phyloP scores from a whole-genome alignment of 495 filamentous ascomycete species.

The Amniculicola lignicola region DNA sequence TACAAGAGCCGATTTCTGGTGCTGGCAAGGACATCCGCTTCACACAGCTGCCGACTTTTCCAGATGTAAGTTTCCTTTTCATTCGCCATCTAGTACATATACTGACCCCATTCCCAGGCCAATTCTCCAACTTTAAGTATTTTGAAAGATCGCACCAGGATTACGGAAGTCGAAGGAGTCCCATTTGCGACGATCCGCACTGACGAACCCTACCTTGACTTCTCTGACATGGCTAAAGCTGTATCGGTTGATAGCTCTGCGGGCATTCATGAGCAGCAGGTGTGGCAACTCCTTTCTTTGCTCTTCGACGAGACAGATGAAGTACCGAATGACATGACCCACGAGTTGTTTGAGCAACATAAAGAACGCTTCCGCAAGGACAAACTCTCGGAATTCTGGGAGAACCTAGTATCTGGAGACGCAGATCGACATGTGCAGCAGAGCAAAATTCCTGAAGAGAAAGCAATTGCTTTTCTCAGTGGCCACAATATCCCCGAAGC shows the following conservation, averaged over 20 bases:
- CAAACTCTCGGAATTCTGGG: constrained; percentile 59
- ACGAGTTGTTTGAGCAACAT: constrained; percentile 48
- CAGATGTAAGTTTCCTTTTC: constrained; percentile 41
- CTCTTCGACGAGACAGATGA: constrained; percentile 71
- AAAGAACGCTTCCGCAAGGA: constrained; percentile 51
- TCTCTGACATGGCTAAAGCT: constrained; percentile 39
- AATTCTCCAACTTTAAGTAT: constrained; percentile 39
- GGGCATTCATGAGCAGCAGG: constrained; percentile 55
- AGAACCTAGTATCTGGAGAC: constrained; percentile 56
- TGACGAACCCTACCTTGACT: constrained; percentile 35
- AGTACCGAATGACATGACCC: constrained; percentile 51
- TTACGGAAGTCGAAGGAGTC: constrained; percentile 44
- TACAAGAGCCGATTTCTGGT: constrained; percentile 42
- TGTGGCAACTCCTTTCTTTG: constrained; percentile 77
- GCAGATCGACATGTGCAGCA: constrained; percentile 52
- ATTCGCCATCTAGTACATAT: constrained; percentile 8
- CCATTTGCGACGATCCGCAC: constrained; percentile 47
- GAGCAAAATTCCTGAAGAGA: constrained; percentile 66
- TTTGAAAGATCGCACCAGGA: constrained; percentile 45
- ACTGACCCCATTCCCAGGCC: constrained; percentile 38
- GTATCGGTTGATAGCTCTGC: constrained; percentile 32
- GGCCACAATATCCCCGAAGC: constrained; percentile 75
- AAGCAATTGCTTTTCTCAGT: constrained; percentile 74
- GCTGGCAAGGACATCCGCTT: constrained; percentile 53
- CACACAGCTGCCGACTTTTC: constrained; percentile 46